Percentiles rank a stretch among this genome's conserved stretches.
Conservation (phyloP, 495 filamentous ascomycete species). For the Mycothermus thermophilus region DNA sequence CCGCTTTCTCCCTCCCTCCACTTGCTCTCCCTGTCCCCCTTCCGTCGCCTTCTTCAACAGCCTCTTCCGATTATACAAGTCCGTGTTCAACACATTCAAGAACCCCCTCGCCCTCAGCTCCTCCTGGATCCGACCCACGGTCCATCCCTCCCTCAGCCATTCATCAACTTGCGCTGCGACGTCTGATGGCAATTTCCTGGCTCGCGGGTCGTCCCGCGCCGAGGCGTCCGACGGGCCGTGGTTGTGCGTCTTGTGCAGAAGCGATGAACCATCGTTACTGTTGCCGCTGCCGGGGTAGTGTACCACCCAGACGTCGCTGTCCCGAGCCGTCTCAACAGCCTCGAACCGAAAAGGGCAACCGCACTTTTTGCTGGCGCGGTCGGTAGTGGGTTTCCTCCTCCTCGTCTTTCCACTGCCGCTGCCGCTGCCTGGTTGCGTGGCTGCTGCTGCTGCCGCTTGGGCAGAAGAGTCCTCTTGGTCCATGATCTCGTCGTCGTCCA, state of each 20-base stretch:
- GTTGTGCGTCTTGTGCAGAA: slow-evolving; percentile 26
- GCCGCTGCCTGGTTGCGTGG: no score
- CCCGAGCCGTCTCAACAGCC: slow-evolving; percentile 21
- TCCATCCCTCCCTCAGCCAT: slow-evolving; percentile 23
- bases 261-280: no score
- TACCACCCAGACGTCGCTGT: slow-evolving; percentile 21
- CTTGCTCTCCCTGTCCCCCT: no score
- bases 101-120: slow-evolving; percentile 21
- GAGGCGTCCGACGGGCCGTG: slow-evolving; percentile 21
- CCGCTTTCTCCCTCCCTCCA: no score
- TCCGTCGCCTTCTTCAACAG: slow-evolving; percentile 19
- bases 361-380: slow-evolving; percentile 24
- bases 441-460: no score
- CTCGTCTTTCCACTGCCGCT: no score
- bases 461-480: no score
- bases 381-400: slow-evolving; percentile 25
- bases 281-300: slow-evolving; percentile 25
- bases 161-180: slow-evolving; percentile 20
- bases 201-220: slow-evolving; percentile 20
- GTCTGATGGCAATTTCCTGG: slow-evolving; percentile 18
- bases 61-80: slow-evolving; percentile 25
- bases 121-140: slow-evolving; percentile 24
- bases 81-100: slow-evolving; percentile 24
- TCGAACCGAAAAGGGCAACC: slow-evolving; percentile 26
- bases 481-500: no score